Base-by-base conservation (phyloP, 768 basidiomycete genomes). In the Pseudohyphozyma bogoriensis region DNA sequence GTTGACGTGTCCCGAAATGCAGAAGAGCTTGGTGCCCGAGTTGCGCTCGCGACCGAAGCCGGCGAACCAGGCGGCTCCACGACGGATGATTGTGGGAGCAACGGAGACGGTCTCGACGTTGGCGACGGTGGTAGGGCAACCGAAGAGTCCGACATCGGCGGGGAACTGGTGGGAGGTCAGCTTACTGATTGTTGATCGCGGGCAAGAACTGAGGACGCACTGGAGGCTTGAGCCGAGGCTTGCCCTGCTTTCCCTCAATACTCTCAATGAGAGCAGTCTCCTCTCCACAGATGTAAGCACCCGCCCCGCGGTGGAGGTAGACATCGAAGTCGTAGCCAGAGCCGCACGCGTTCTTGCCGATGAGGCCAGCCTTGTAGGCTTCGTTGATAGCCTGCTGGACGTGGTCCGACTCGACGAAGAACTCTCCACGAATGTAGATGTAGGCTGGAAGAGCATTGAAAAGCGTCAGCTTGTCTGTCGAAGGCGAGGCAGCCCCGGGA, bases 51-150 rank as follows among this genome's bases (percentile, higher is more conserved):
- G 77, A 22, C 93, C 93, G 70, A 99, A 96, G 55, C 83, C 75
- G 4, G 89, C 87, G 69, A 97, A 99, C 93, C 93, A 97, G 31
- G 81, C 70, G 1, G 81, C 79, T 52, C 93, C 92, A 33, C 93
- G 82, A 49, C 93, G 79, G 71, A 87, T 89, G 65, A 99, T 97
- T 1, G 93, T 97, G 1, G 93, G 93, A 0, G 93, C 91, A 33
- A 97, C 93, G 22, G 92, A 87, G 56, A 99, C 90, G 11, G 93
- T 99, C 78, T 99, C 93, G 46, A 99, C 93, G 70, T 97, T 97
- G 46, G 93, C 92, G 37, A 99, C 93, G 9, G 93, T 96, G 1
- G 90, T 86, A 0, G 93, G 93, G 74, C 90, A 95, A 0, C 93
- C 93, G 71, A 99, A 99, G 54, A 97, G 79, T 53, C 93, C 93